These are phyloP conservation scores for Tylopilus rubrobrunneus DNA, from an alignment of 768 basidiomycete genomes.

Conservation along the genomic window DNA sequence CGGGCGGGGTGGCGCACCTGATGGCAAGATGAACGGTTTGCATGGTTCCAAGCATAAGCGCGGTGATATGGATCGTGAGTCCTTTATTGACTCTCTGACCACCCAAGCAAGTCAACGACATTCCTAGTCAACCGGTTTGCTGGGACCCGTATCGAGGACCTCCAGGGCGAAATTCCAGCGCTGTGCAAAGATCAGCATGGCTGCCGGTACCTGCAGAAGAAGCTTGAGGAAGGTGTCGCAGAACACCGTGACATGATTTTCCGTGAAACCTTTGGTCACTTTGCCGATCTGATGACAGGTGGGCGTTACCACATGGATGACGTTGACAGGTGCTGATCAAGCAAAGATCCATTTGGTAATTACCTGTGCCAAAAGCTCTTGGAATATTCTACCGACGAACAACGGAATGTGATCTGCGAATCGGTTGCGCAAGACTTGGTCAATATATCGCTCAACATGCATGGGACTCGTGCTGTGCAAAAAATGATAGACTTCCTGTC, in stretches of 20 bases:
- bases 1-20: slow-evolving; percentile 52
- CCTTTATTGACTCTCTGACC: slow-evolving; percentile 23
- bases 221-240: slow-evolving; percentile 91
- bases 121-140: slow-evolving; percentile 89
- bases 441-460: slow-evolving; percentile 98
- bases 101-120: background rate
- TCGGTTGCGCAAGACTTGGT: slow-evolving; percentile 97
- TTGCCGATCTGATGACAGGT: slow-evolving; percentile 98
- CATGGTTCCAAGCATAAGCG: slow-evolving; percentile 95
- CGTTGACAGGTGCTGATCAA: slow-evolving; percentile 2
- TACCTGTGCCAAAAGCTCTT: slow-evolving; percentile 98
- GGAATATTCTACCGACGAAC: slow-evolving; percentile 96
- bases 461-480: slow-evolving; percentile 98
- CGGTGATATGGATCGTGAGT: slow-evolving; percentile 88
- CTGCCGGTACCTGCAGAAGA: slow-evolving; percentile 97
- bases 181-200: slow-evolving; percentile 99
- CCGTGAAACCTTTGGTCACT: slow-evolving; percentile 95
- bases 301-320: slow-evolving; percentile 17
- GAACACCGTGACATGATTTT: slow-evolving; percentile 99
- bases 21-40: slow-evolving; percentile 83
- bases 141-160: slow-evolving; percentile 91
- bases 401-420: slow-evolving; percentile 94
- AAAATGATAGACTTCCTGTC: slow-evolving; percentile 99
- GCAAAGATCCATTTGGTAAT: slow-evolving; percentile 93
- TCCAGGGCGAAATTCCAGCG: slow-evolving; percentile 89